Evolutionary conservation across 257 asterid species (phyloP).

Genomic region (Orobanche coerulescens): DNA sequence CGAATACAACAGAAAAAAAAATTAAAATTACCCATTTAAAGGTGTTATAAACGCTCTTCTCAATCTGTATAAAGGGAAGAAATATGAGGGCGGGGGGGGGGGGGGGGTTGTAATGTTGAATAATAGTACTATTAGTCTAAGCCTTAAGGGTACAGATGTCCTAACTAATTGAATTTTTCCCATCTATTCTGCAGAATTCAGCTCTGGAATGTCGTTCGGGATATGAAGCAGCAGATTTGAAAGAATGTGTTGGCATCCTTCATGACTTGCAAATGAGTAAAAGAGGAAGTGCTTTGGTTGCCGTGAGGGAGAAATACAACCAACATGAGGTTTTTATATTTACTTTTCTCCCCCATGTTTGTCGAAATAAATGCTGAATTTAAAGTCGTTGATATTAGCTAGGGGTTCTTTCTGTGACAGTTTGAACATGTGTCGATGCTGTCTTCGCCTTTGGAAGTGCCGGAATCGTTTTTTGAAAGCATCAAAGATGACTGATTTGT

Average conservation of each 20-base stretch:
- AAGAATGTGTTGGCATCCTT: constrained; percentile 54
- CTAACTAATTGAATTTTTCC: no score
- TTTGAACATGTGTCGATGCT: constrained; percentile 56
- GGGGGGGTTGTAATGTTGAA: no score
- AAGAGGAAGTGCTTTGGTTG: constrained; percentile 45
- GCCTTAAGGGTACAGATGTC: no score
- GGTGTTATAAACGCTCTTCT: no score
- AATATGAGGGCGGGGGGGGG: no score
- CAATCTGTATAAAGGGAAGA: no score
- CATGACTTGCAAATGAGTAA: constrained; percentile 59
- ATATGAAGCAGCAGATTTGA: constrained; percentile 53
- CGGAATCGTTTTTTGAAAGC: constrained; percentile 39
- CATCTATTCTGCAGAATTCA: constrained; percentile 34
- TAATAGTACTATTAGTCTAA: no score
- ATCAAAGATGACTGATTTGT: constrained; percentile 5
- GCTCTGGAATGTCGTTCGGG: constrained; percentile 42
- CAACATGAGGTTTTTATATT: constrained; percentile 49
- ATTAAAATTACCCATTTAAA: no score
- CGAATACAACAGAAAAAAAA: no score
- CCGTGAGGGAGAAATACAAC: constrained; percentile 68
- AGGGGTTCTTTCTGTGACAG: constrained; percentile 31
- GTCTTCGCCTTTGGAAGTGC: constrained; percentile 39
- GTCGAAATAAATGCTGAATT: not conserved
- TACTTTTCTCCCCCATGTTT: no score
- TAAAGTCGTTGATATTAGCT: not conserved